Base-by-base conservation (phyloP, 441 rosid species). In the Cnidoscolus chayamansa region DNA sequence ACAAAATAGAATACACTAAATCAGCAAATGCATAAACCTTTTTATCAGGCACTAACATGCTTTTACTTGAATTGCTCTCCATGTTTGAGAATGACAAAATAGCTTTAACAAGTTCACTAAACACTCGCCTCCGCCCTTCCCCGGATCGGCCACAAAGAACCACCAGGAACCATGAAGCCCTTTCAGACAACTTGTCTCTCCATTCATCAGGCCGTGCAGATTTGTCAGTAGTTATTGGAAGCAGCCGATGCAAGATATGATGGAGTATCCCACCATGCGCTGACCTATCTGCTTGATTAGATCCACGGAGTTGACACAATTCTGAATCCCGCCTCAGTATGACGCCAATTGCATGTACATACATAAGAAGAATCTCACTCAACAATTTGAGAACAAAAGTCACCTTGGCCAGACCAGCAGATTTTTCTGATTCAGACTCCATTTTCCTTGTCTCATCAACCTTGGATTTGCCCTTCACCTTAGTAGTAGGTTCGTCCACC, bases 401-500 rank as follows among this genome's bases (percentile, higher is more conserved):
- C 77, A 91, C 96, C 82, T 91, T 90, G 48, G 97, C 99, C 77
- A 96, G 84, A 50, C 80, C 92, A 43, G 91, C 98, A 77, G 97
- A 96, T 88, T 82, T 87, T 83, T 93, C 97, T 76, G 89, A 81
- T 71, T 84, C 93, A 65, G 88, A 70, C 68, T 91, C 95, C 63
- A 74, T 63, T 75, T 90, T 80, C 81, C 77, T 84, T 32, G 86
- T 80, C 64, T 89, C 95, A n/a, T 87, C 94, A 78, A 93, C 87
- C 89, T 89, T 93, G 49, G 86, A 85, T 80, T 96, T 96, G 64
- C 99, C 99, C 89, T 96, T 96, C 66, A 89, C 86, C 84, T 87
- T 93, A 72, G 80, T 77, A 40, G 84, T 70, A 74, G 97, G 90
- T 79, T 84, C 97, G 81, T 95, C 98, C 74, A 93, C 89, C 79